Percentiles rank a stretch among this genome's conserved stretches.
phyloP scores from a whole-genome alignment of 306 rosid species.

The Lupinus albus region DNA sequence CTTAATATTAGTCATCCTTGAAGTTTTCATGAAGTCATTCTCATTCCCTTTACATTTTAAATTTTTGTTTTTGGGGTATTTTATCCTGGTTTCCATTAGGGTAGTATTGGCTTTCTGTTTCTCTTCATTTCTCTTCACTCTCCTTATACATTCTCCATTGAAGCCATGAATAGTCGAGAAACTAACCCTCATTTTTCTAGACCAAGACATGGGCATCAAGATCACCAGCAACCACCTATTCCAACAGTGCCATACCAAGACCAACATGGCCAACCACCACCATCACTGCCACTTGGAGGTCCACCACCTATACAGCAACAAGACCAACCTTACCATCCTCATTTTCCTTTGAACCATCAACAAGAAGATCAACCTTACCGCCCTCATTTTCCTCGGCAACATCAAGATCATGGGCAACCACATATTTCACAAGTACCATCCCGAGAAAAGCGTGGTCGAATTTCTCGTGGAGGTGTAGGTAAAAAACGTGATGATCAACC shows the following conservation, averaged over 20 bases:
- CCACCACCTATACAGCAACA: slow-evolving; percentile 18
- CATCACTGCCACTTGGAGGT: slow-evolving; percentile 5
- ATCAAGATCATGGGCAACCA: background rate
- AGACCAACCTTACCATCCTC: slow-evolving; percentile 1
- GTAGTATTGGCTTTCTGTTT: slow-evolving; percentile 27
- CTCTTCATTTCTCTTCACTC: slow-evolving; percentile 38
- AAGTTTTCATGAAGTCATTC: slow-evolving; percentile 82
- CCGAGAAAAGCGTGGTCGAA: slow-evolving; percentile 9
- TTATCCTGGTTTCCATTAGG: slow-evolving; percentile 40
- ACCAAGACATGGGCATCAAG: slow-evolving; percentile 41
- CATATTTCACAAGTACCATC: slow-evolving; percentile 21
- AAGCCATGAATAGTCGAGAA: slow-evolving; percentile 59
- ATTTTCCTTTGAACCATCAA: background rate
- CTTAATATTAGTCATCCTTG: slow-evolving; percentile 72
- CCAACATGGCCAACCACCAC: slow-evolving; percentile 29
- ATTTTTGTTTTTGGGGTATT: slow-evolving; percentile 33
- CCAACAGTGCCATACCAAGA: slow-evolving; percentile 28
- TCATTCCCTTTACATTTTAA: slow-evolving; percentile 40
- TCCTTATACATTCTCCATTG: slow-evolving; percentile 10
- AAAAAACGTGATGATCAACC: too few relatives aligned
- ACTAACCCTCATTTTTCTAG: slow-evolving; percentile 73
- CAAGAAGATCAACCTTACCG: background rate
- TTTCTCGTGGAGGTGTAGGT: background rate
- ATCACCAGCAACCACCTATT: slow-evolving; percentile 26
- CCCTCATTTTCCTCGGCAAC: background rate